Base-by-base conservation (phyloP, 345 rosid genomes). In the Acer yangbiense region DNA sequence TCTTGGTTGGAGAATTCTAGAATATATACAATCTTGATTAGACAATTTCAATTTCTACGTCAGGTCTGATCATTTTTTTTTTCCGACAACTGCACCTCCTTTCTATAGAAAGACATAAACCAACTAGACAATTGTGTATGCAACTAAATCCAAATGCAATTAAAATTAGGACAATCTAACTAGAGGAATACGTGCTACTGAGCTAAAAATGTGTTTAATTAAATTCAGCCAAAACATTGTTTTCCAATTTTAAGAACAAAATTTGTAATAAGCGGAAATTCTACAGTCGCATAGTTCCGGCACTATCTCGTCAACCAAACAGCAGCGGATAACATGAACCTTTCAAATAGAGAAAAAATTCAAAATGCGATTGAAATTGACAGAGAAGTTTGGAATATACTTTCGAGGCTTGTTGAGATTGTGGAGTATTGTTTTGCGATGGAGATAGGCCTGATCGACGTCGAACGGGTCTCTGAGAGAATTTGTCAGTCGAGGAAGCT, bases 401-500 rank as follows among this genome's bases (percentile, higher is more conserved):
- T 84, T 88, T 86, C 82, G 85, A 76, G 87, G 83, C 82, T 84
- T 88, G 79, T 76, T 83, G 35, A 77, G 90, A 81, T 82, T 74
- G 73, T 84, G 89, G 78, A 92, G 97, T 73, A 91, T 78, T 77
- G 80, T 21, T 84, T 91, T 91, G 62, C 99, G 97, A 67, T 86
- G 89, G 69, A 95, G 98, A 82, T 92, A 95, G 6, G 98, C 98
- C 73, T 89, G 88, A 57, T 93, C 98, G 83, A 88, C 67, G 46
- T 95, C 99, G 83, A 90, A 92, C 0, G 98, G 99, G 2, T 87
- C 94, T 84, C 99, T 84, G 11, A 92, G 90, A 75, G 98, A 91
- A 82, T 82, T 89, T 6, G 98, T 88, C 83, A 95, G 77, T 76
- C 98, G 98, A 82, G 98, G 98, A 43, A 90, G 89, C 75, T 95